phyloP scores from a whole-genome alignment of 208 protist genomes.

The Crithidia brevicula region DNA sequence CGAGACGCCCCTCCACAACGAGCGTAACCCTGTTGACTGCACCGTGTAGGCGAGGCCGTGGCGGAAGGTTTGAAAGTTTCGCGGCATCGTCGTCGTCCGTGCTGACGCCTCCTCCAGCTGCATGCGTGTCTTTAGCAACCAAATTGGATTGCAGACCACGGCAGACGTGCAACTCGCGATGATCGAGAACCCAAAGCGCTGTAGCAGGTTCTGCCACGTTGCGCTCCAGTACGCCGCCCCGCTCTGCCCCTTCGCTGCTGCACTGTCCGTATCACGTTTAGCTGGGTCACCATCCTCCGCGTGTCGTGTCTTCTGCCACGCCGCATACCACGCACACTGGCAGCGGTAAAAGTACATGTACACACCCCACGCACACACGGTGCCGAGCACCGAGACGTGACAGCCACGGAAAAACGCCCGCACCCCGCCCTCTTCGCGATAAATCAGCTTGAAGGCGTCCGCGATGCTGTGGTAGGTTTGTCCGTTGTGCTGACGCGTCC shows the following conservation, averaged over 20 bases:
- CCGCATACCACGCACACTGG: constrained; percentile 32
- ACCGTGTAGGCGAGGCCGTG: constrained; percentile 65
- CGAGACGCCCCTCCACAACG: constrained; percentile 79
- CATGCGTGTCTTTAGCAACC: constrained; percentile 92
- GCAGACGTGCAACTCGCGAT: constrained; percentile 69
- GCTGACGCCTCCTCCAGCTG: constrained; percentile 68
- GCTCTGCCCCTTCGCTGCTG: background rate
- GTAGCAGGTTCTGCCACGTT: constrained; percentile 42
- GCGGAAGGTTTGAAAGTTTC: constrained; percentile 63
- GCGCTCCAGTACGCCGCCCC: constrained; percentile 7
- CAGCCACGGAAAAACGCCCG: constrained; percentile 71
- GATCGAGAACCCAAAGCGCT: constrained; percentile 57
- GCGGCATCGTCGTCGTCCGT: constrained; percentile 20
- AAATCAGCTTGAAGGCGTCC: constrained; percentile 42
- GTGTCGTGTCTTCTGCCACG: constrained; percentile 5
- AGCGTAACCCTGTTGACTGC: constrained; percentile 54
- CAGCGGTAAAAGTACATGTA: constrained; percentile 91
- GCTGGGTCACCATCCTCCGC: too few relatives aligned
- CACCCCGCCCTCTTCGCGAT: constrained; percentile 55
- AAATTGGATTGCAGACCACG: constrained; percentile 84
- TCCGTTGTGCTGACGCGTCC: constrained; percentile 73
- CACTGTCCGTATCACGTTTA: background rate
- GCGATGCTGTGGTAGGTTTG: constrained; percentile 57
- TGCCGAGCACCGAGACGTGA: constrained; percentile 64
- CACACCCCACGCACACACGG: constrained; percentile 75